These are phyloP conservation scores for Funneliformis mosseae DNA, from an alignment of 192 early-diverging fungal species.

Conservation along the genomic window DNA sequence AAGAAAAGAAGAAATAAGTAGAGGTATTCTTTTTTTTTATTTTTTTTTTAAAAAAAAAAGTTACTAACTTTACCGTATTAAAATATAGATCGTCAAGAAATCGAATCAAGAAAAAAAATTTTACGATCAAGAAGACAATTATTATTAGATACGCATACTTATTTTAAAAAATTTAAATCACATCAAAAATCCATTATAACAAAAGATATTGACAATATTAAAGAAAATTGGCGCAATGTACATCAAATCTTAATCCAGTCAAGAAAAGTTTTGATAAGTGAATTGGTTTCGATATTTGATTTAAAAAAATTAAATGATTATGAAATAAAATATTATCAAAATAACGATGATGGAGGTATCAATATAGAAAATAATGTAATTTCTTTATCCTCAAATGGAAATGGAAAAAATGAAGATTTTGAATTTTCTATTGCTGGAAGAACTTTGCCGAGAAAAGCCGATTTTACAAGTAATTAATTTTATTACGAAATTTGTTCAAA, in stretches of 20 bases:
- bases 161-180: constrained; percentile 25
- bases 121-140: constrained; percentile 11
- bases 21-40: constrained; percentile 16
- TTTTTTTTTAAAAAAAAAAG: not conserved
- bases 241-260: constrained; percentile 47
- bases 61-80: not conserved
- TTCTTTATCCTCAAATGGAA: constrained; percentile 19
- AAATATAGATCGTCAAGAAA: constrained; percentile 30
- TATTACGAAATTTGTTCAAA: not conserved
- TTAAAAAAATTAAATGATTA: constrained; percentile 39
- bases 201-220: constrained; percentile 35
- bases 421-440: constrained; percentile 43
- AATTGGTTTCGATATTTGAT: constrained; percentile 56
- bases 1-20: constrained; percentile 17
- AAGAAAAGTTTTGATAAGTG: constrained; percentile 51
- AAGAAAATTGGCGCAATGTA: constrained; percentile 45
- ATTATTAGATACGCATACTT: constrained; percentile 11
- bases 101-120: constrained; percentile 21
- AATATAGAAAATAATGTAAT: constrained; percentile 35
- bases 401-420: constrained; percentile 35
- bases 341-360: not conserved
- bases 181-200: constrained; percentile 36
- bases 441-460: constrained; percentile 41
- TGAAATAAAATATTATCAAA: constrained; percentile 1
- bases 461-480: constrained; percentile 43